A percentile compares a stretch with the other conserved stretches of the same genome.
Evolutionary conservation across 768 basidiomycete genomes (phyloP).

Genomic region (Mycena rosella): DNA sequence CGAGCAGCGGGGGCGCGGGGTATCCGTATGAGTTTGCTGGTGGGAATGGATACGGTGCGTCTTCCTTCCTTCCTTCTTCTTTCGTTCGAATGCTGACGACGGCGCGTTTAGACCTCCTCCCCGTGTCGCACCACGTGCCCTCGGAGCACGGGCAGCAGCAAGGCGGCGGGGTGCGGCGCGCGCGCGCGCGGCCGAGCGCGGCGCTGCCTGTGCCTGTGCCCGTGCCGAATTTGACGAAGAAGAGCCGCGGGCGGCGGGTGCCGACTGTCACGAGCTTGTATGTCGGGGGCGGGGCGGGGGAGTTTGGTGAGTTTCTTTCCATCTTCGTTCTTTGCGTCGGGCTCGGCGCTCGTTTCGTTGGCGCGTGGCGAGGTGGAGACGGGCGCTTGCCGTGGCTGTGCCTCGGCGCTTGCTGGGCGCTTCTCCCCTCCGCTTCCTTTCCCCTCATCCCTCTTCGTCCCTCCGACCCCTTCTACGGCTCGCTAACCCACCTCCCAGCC

Average conservation of each 20-base stretch:
- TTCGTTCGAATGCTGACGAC: not conserved
- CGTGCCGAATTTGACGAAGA: conserved; percentile 77
- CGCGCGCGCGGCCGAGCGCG: conserved; percentile 39
- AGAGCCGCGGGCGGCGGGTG: conserved; percentile 70
- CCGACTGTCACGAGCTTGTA: conserved; percentile 50
- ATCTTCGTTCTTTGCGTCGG: too few species aligned
- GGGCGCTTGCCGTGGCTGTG: too few species aligned
- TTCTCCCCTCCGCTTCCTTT: not conserved
- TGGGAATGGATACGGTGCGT: not conserved
- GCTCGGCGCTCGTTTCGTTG: too few species aligned
- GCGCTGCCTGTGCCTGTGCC: conserved; percentile 58
- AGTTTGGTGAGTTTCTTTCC: conserved; percentile 3
- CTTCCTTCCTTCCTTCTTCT: not conserved
- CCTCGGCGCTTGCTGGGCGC: too few species aligned
- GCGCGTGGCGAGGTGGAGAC: too few species aligned
- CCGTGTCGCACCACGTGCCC: too few species aligned
- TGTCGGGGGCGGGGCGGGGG: conserved; percentile 14
- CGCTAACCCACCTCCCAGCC: conserved; percentile 8
- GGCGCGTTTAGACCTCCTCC: too few species aligned
- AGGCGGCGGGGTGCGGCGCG: conserved; percentile 12
- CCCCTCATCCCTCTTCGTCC: not conserved
- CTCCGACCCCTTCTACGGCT: not conserved
- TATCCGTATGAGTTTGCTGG: not conserved
- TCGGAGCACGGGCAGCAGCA: too few species aligned
- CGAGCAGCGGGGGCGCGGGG: conserved; percentile 3